Evolutionary conservation across 2,329 filamentous ascomycete genomes (phyloP).

Genomic region (Fusarium sp.): DNA sequence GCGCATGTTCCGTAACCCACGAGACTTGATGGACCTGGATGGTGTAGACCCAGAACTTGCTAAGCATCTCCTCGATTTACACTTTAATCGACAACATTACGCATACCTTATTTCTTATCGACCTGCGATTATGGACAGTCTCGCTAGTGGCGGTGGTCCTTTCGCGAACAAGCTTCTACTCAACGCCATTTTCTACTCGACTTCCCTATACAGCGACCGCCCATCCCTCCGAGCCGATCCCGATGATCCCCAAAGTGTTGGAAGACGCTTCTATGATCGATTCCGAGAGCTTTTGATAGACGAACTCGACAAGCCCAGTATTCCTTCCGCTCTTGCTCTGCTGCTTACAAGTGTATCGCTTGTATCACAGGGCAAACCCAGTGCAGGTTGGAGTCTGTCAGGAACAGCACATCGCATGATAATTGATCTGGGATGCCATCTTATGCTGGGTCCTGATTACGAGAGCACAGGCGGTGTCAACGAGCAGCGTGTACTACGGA

Average conservation of each 20-base stretch:
- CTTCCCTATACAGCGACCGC: constrained; percentile 50
- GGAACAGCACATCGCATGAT: constrained; percentile 52
- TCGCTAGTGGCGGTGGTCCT: constrained; percentile 45
- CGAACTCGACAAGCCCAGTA: constrained; percentile 46
- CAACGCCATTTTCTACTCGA: constrained; percentile 52
- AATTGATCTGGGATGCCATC: constrained; percentile 49
- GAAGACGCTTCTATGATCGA: constrained; percentile 48
- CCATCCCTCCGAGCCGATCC: constrained; percentile 46
- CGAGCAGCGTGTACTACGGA: constrained; percentile 39
- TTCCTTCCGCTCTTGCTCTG: constrained; percentile 49
- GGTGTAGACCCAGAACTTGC: constrained; percentile 46
- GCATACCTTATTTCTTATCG: constrained; percentile 50
- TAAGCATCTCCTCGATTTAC: constrained; percentile 48
- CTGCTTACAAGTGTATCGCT: constrained; percentile 45
- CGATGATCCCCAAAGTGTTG: constrained; percentile 45
- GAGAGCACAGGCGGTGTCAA: constrained; percentile 38
- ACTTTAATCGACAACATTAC: constrained; percentile 50
- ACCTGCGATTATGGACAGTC: constrained; percentile 50
- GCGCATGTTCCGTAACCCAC: constrained; percentile 43
- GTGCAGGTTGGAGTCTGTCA: constrained; percentile 48
- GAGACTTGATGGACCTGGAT: constrained; percentile 46
- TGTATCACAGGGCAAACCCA: constrained; percentile 46
- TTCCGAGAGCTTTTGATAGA: constrained; percentile 48
- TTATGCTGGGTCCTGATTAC: constrained; percentile 43
- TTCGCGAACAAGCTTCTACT: constrained; percentile 50